Evolutionary conservation across 139 green algal genomes (phyloP).

Genomic region (Astrephomene gubernaculifera): DNA sequence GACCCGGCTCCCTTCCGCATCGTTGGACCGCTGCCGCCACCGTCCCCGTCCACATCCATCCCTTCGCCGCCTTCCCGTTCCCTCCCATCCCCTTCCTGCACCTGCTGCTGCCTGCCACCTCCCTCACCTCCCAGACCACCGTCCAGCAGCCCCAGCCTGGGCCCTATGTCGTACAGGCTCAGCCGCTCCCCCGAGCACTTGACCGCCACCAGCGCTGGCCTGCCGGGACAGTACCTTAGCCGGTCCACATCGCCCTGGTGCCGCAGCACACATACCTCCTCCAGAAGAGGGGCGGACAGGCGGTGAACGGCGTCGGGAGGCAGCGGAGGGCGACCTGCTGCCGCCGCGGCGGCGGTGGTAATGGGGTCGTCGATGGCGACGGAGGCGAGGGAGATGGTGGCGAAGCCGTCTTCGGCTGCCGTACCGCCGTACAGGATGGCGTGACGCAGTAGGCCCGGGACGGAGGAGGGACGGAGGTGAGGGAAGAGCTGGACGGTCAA

Average conservation of each 20-base stretch:
- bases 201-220: background rate
- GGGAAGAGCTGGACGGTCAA: background rate
- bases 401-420: too few relatives aligned
- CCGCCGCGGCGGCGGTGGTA: background rate
- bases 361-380: background rate
- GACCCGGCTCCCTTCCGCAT: background rate
- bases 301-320: too few relatives aligned
- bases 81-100: background rate
- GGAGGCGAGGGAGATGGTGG: background rate
- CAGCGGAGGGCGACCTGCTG: background rate
- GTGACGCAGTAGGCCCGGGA: background rate
- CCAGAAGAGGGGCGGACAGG: too few relatives aligned
- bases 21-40: background rate
- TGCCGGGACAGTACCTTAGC: background rate
- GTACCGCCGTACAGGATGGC: slow-evolving; percentile 5
- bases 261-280: background rate
- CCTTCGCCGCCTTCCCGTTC: background rate
- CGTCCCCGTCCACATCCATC: background rate
- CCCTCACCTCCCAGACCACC: background rate
- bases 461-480: background rate
- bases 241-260: slow-evolving; percentile 27
- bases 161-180: background rate
- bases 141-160: background rate
- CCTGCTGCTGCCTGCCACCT: background rate
- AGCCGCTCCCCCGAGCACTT: slow-evolving; percentile 1